Percentiles rank a stretch among this genome's conserved stretches.
These are phyloP conservation scores for Geranium incanum DNA, from an alignment of 441 rosid species.

Conservation along the genomic window DNA sequence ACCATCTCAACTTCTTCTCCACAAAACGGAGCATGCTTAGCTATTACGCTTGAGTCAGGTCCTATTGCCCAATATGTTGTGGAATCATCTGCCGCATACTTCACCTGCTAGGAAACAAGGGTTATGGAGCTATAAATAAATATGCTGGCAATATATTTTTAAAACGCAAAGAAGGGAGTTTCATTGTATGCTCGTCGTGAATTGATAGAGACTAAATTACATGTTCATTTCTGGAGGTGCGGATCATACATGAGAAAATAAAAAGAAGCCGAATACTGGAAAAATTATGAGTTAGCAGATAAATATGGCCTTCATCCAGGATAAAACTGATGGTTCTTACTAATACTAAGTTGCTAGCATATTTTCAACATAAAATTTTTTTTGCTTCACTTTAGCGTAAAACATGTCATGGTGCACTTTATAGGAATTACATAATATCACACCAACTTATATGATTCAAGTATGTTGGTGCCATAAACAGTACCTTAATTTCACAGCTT, in stretches of 20 bases:
- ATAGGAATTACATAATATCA: background rate
- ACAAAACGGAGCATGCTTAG: conserved; percentile 67
- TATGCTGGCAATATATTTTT: background rate
- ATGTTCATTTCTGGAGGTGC: background rate
- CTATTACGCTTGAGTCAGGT: conserved; percentile 57
- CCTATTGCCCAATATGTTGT: conserved; percentile 88
- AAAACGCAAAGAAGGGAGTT: background rate
- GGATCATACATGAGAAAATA: background rate
- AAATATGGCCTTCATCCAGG: background rate
- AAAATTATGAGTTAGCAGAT: too few relatives aligned
- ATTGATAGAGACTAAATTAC: background rate
- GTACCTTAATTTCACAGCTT: conserved; percentile 89
- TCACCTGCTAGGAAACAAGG: conserved; percentile 41
- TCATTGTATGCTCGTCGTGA: background rate
- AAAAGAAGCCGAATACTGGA: background rate
- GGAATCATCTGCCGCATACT: conserved; percentile 75
- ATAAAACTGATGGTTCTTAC: conserved; percentile 1
- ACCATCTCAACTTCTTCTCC: conserved; percentile 81
- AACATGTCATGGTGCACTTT: background rate
- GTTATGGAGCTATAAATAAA: background rate
- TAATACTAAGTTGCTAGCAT: background rate
- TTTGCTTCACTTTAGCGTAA: too few relatives aligned
- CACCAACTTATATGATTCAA: background rate
- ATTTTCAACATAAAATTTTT: background rate
- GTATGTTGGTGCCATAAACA: background rate